A percentile compares a stretch with the other conserved stretches of the same genome.
These are phyloP conservation scores for Rubroboletus satanas DNA, from an alignment of 768 basidiomycete species.

Conservation along the genomic window DNA sequence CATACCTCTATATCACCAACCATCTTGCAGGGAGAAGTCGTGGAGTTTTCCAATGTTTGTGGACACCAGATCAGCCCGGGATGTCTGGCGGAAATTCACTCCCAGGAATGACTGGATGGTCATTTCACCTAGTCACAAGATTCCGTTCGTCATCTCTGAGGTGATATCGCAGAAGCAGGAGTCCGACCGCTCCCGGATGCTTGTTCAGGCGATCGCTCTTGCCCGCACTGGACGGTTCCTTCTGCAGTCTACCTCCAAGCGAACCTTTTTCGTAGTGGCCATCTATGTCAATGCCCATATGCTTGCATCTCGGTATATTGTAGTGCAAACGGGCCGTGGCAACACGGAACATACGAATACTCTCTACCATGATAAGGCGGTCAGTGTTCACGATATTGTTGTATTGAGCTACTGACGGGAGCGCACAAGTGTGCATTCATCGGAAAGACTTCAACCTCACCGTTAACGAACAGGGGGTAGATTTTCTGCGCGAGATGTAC, in stretches of 20 bases:
- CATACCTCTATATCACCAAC: background rate
- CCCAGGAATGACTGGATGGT: background rate
- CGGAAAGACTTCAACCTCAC: background rate
- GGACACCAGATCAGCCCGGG: too few species aligned
- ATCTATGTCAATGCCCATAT: background rate
- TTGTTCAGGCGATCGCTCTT: slow-evolving; percentile 6
- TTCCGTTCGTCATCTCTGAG: slow-evolving; percentile 13
- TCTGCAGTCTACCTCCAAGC: background rate
- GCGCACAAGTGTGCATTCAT: background rate
- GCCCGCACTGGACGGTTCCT: background rate
- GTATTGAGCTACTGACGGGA: background rate
- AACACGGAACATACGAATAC: background rate
- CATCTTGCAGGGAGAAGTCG: background rate
- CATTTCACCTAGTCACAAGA: background rate
- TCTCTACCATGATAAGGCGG: background rate
- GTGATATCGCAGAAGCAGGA: background rate
- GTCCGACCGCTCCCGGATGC: background rate
- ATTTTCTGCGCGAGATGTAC: slow-evolving; percentile 12
- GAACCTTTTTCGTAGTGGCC: background rate
- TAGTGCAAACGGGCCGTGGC: background rate
- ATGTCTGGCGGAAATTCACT: too few species aligned
- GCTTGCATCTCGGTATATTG: background rate
- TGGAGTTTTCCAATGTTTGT: too few species aligned
- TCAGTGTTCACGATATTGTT: background rate
- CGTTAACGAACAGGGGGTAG: background rate